A percentile compares a stretch with the other conserved stretches of the same genome.
Conservation (phyloP, 768 basidiomycete species). For the Suillus spraguei region DNA sequence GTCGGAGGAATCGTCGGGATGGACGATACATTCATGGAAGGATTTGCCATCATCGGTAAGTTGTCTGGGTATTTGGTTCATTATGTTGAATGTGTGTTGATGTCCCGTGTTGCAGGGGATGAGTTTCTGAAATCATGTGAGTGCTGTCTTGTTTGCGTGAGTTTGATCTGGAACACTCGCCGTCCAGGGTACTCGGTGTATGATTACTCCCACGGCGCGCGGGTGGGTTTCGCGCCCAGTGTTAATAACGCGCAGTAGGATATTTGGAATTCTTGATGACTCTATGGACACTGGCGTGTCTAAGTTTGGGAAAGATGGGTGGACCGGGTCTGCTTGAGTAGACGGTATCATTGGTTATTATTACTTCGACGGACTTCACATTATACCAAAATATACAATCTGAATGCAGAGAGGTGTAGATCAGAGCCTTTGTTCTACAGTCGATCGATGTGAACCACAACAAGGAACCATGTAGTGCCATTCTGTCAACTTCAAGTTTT, state of each 20-base stretch:
- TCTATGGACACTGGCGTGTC: neutral
- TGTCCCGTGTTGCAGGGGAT: slow-evolving; percentile 41
- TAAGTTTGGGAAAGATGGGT: neutral
- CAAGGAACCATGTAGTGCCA: neutral
- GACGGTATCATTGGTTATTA: neutral
- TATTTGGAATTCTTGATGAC: neutral
- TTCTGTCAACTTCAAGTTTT: neutral
- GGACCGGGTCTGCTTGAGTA: neutral
- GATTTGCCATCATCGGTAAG: slow-evolving; percentile 61
- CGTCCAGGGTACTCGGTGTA: slow-evolving; percentile 58
- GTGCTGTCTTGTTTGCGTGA: slow-evolving; percentile 22
- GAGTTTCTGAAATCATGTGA: slow-evolving; percentile 70
- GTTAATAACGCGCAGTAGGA: slow-evolving; percentile 40
- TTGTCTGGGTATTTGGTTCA: neutral
- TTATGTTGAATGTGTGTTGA: slow-evolving; percentile 21
- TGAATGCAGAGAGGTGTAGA: neutral
- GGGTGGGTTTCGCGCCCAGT: slow-evolving; percentile 62
- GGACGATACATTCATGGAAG: slow-evolving; percentile 45
- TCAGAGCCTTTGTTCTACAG: neutral
- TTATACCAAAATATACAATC: neutral
- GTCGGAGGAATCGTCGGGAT: slow-evolving; percentile 56
- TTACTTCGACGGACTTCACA: neutral
- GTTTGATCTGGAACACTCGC: slow-evolving; percentile 8
- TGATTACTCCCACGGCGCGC: slow-evolving; percentile 55
- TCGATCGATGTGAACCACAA: neutral